Evolutionary conservation across 2,329 filamentous ascomycete species (phyloP).

Genomic region (Decorospora gaudefroyi): DNA sequence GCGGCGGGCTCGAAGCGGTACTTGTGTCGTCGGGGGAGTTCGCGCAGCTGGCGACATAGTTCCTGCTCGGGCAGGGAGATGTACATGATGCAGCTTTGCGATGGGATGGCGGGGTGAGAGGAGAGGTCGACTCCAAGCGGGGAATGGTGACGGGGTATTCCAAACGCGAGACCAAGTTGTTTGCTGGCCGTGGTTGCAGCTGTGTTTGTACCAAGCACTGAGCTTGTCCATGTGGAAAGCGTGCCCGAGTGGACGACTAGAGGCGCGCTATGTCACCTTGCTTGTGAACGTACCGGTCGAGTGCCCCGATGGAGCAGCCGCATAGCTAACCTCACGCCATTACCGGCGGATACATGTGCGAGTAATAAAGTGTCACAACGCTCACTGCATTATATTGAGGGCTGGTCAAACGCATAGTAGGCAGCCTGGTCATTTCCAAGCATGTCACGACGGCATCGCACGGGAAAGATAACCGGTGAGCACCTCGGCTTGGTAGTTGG

Average conservation of each 20-base stretch:
- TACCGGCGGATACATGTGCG: too few species aligned
- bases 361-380: too few species aligned
- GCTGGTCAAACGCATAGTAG: too few species aligned
- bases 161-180: neutral
- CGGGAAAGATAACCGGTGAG: constrained; percentile 5
- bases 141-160: neutral
- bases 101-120: constrained; percentile 20
- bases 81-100: constrained; percentile 46
- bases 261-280: constrained; percentile 23
- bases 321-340: too few species aligned
- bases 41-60: constrained; percentile 80
- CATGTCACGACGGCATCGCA: neutral
- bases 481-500: constrained; percentile 29
- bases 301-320: too few species aligned
- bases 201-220: constrained; percentile 3
- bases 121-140: constrained; percentile 1
- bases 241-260: constrained; percentile 16
- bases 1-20: constrained; percentile 78
- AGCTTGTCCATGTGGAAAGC: neutral
- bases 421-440: too few species aligned
- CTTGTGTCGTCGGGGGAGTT: constrained; percentile 72
- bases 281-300: too few species aligned
- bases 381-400: too few species aligned
- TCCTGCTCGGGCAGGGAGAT: constrained; percentile 68
- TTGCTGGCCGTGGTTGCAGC: constrained; percentile 12